A percentile compares a stretch with the other conserved stretches of the same genome.
phyloP scores from a whole-genome alignment of 225 moss, liverwort and hornwort genomes.

The Lunularia cruciata region DNA sequence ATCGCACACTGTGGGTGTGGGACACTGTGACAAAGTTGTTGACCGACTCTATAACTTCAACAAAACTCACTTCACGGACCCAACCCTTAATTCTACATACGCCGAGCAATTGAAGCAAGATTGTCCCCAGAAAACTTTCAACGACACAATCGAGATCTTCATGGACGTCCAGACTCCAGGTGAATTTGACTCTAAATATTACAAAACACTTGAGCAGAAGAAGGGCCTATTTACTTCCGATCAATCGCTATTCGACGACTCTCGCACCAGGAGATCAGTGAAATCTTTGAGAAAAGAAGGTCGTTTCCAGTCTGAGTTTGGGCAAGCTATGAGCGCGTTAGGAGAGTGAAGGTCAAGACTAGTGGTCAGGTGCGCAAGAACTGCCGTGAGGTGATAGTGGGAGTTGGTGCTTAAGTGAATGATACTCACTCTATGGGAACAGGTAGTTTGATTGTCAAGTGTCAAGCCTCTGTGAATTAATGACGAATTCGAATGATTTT shows the following conservation, averaged over 20 bases:
- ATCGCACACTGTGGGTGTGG: neutral
- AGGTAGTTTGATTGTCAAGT: too few relatives aligned
- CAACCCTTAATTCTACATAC: neutral
- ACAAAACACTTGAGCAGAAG: neutral
- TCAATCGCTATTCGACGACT: neutral
- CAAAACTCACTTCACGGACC: neutral
- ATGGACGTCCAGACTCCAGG: neutral
- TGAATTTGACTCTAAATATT: neutral
- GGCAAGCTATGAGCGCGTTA: too few relatives aligned
- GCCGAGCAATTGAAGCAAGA: neutral
- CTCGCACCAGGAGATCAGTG: neutral
- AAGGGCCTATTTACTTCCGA: conserved; percentile 5
- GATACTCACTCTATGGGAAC: too few relatives aligned
- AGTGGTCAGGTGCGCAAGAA: too few relatives aligned
- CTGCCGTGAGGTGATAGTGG: too few relatives aligned
- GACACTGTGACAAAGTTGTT: neutral
- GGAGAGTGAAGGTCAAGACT: too few relatives aligned
- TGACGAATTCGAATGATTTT: too few relatives aligned
- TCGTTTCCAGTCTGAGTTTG: neutral
- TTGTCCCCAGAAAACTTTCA: neutral
- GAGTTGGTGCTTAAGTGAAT: too few relatives aligned
- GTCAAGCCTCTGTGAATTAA: too few relatives aligned
- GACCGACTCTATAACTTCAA: neutral
- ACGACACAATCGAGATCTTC: neutral
- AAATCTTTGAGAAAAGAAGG: neutral